phyloP scores from a whole-genome alignment of 2,329 filamentous ascomycete species.

The Trichoderma citrinoviride region DNA sequence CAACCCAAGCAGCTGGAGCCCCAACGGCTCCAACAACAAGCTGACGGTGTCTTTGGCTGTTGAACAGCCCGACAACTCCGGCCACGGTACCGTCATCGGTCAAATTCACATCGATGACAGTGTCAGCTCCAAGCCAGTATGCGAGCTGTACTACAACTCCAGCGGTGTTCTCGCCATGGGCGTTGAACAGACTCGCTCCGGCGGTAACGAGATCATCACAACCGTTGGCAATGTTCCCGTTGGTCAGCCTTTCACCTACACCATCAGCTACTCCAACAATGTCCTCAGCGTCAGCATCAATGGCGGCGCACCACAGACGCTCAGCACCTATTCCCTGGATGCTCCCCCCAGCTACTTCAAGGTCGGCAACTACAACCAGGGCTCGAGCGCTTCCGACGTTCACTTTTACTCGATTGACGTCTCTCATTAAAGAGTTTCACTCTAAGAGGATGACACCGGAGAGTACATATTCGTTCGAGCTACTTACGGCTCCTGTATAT shows the following conservation, averaged over 20 bases:
- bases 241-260: conserved; percentile 38
- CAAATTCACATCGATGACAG: conserved; percentile 39
- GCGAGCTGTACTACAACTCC: conserved; percentile 40
- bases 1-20: conserved; percentile 35
- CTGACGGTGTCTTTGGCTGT: conserved; percentile 29
- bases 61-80: conserved; percentile 37
- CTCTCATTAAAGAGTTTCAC: conserved; percentile 29
- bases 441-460: not conserved
- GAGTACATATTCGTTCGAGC: not conserved
- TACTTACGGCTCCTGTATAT: not conserved
- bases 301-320: conserved; percentile 26
- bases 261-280: conserved; percentile 38
- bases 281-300: conserved; percentile 36
- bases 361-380: conserved; percentile 41
- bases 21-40: conserved; percentile 26
- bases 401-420: conserved; percentile 27
- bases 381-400: conserved; percentile 30
- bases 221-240: conserved; percentile 37
- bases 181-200: conserved; percentile 35
- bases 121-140: conserved; percentile 39
- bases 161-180: conserved; percentile 38
- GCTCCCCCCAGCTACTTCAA: conserved; percentile 39
- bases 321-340: conserved; percentile 33
- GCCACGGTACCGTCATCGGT: conserved; percentile 34
- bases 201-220: conserved; percentile 34